Conservation (phyloP, 768 basidiomycete genomes). For the Podaxis rugospora region DNA sequence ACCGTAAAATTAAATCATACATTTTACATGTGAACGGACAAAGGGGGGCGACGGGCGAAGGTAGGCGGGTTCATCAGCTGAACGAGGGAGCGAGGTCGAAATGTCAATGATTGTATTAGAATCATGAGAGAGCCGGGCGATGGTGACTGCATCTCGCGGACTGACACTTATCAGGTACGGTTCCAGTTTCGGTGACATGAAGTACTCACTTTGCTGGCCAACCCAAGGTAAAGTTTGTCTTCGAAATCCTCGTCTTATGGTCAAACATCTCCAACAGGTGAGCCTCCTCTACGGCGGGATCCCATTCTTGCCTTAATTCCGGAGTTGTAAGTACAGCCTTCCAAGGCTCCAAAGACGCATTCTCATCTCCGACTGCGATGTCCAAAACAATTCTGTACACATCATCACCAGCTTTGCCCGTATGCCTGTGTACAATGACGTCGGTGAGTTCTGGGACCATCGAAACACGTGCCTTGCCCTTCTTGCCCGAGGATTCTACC, state of each 20-base stretch:
- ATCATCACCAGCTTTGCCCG: conserved; percentile 64
- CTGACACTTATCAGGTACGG: conserved; percentile 33
- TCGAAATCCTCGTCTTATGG: conserved; percentile 76
- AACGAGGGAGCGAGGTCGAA: conserved; percentile 90
- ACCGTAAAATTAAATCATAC: conserved; percentile 30
- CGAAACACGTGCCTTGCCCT: conserved; percentile 56
- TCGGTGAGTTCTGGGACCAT: conserved; percentile 59
- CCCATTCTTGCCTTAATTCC: conserved; percentile 88
- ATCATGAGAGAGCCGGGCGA: conserved; percentile 82
- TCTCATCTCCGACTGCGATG: conserved; percentile 60
- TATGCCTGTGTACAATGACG: conserved; percentile 74
- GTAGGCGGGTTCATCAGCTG: conserved; percentile 86
- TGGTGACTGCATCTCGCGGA: conserved; percentile 91
- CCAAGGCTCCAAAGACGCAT: conserved; percentile 69
- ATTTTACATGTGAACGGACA: conserved; percentile 80
- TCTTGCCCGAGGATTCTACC: conserved; percentile 39
- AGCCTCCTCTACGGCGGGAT: conserved; percentile 86
- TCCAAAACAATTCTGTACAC: conserved; percentile 83
- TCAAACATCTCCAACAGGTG: conserved; percentile 84
- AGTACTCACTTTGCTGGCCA: conserved; percentile 92
- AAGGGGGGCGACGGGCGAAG: conserved; percentile 89
- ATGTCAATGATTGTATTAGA: conserved; percentile 82
- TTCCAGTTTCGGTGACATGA: not conserved
- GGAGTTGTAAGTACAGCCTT: conserved; percentile 79
- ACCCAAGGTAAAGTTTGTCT: conserved; percentile 88